Conservation (phyloP, 169 alveolate genomes). For the Babesia ovis region DNA sequence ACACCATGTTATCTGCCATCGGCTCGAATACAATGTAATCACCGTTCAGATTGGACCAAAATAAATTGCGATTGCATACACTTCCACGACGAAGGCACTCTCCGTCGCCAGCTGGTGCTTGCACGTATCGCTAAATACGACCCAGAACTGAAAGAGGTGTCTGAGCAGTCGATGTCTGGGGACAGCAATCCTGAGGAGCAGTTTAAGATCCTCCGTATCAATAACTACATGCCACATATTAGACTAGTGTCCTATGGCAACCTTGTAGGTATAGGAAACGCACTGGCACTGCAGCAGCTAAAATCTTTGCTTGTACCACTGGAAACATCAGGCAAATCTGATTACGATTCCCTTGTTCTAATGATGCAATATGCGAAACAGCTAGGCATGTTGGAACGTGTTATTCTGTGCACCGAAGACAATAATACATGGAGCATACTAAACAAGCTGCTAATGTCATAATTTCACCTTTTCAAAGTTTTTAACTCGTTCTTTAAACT, state of each 20-base stretch:
- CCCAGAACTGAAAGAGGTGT: neutral
- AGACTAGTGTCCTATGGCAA: conserved; percentile 17
- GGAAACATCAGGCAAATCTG: neutral
- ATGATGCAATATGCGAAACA: neutral
- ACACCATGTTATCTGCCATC: no score
- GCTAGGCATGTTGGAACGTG: neutral
- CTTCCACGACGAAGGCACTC: conserved; percentile 28
- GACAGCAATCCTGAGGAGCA: neutral
- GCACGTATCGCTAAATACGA: conserved; percentile 11
- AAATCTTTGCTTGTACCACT: conserved; percentile 12
- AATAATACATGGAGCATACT: conserved; percentile 4
- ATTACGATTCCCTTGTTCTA: neutral
- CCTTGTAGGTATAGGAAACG: conserved; percentile 1
- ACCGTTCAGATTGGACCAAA: conserved; percentile 22
- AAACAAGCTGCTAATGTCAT: conserved; percentile 26
- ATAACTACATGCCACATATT: conserved; percentile 2
- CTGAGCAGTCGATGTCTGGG: neutral
- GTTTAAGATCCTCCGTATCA: neutral
- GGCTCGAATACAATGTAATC: neutral
- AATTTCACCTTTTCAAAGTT: conserved; percentile 49
- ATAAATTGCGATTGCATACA: conserved; percentile 14
- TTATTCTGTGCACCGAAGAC: conserved; percentile 14
- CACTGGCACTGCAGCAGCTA: neutral
- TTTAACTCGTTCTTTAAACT: conserved; percentile 33
- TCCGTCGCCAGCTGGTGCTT: conserved; percentile 1